Base-by-base conservation (phyloP, 2,329 filamentous ascomycete species). In the Botrytis medusae region DNA sequence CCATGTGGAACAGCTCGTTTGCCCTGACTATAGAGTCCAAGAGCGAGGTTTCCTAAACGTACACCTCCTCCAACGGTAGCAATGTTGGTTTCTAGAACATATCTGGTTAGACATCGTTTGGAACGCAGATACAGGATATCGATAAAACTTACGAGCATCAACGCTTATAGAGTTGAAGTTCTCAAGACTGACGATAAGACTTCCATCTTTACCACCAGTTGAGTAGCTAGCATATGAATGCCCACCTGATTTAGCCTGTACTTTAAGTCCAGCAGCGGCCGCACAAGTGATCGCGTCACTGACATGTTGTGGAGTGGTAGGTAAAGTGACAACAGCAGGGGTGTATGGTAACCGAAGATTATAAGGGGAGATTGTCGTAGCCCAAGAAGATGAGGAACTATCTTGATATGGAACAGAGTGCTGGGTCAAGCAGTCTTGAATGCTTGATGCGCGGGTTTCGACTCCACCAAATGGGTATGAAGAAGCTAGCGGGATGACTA, bases 151-250 rank as follows among this genome's bases (percentile, higher is more conserved):
- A 77, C 75, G 62, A 59, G 71, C 46, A 75, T 90, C 83, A 81
- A 91, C 87, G 44, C 78, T 81, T 76, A 90, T 87, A 48, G 83
- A 75, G 72, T 87, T 82, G 51, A 91, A 82, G 59, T 87, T 85
- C 72, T 83, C 78, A 73, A 91, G 80, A 76, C 90, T 88, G 75
- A 91, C 83, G 73, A 87, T 84, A 10, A 90, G 80, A 25, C 81
- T 83, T 32, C 87, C 87, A 76, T 88, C 83, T 10, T 82, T 81
- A 25, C 88, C 88, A 3, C 87, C 87, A 0, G 57, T 76, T 6
- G 77, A 78, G 40, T 57, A 86, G 51, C 85, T 87, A 0, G 81
- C 87, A 79, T 87, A 89, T 48, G 85, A 86, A 78, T 89, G 87
- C 0, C 87, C 87, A n/a, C 87, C 87, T 42, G 84, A 83, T 74